phyloP scores from a whole-genome alignment of 768 basidiomycete genomes.

The Boletus pseudo-olivaceus region DNA sequence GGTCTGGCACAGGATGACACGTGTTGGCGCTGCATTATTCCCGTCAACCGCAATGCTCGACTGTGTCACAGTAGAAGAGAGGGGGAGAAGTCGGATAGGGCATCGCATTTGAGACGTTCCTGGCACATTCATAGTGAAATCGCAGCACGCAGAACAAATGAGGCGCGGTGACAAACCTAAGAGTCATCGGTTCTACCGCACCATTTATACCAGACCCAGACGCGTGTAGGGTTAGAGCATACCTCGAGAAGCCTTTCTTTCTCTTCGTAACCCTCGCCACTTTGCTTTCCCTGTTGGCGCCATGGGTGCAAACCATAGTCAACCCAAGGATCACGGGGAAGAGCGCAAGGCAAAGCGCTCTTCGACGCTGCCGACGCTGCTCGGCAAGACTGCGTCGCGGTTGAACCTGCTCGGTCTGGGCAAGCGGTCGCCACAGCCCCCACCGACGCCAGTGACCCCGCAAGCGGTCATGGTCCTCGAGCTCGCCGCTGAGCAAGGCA shows the following conservation, averaged over 20 bases:
- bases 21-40: slow-evolving; percentile 8
- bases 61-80: slow-evolving; percentile 16
- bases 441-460: slow-evolving; percentile 26
- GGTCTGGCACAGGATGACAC: slow-evolving; percentile 12
- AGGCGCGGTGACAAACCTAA: slow-evolving; percentile 22
- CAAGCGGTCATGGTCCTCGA: slow-evolving; percentile 9
- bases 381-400: slow-evolving; percentile 28
- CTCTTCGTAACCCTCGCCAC: neutral
- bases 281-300: neutral
- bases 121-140: slow-evolving; percentile 14
- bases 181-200: slow-evolving; percentile 3
- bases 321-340: slow-evolving; percentile 20
- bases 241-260: neutral
- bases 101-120: slow-evolving; percentile 15
- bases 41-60: slow-evolving; percentile 1
- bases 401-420: slow-evolving; percentile 27
- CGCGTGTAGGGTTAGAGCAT: slow-evolving; percentile 15
- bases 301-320: slow-evolving; percentile 31
- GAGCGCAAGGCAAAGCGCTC: slow-evolving; percentile 25
- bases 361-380: slow-evolving; percentile 20
- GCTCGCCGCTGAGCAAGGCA: slow-evolving; percentile 10
- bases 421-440: slow-evolving; percentile 29
- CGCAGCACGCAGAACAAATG: slow-evolving; percentile 29
- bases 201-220: slow-evolving; percentile 20
- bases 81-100: slow-evolving; percentile 8